Evolutionary conservation across 257 asterid genomes (phyloP).

Genomic region (Solanum dulcamara): DNA sequence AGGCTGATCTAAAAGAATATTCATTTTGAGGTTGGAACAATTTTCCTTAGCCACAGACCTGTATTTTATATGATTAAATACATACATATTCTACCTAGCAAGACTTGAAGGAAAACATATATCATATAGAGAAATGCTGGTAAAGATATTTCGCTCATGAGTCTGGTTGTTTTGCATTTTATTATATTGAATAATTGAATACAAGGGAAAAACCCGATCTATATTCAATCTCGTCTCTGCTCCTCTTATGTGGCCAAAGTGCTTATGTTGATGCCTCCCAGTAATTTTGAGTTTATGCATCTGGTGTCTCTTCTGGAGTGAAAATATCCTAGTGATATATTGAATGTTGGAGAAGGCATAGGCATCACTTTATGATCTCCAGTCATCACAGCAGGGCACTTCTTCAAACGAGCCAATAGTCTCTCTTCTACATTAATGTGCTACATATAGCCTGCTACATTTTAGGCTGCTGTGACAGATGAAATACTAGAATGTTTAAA

Average conservation of each 20-base stretch:
- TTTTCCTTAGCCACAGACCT: not conserved
- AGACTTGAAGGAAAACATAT: not conserved
- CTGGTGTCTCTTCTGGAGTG: not conserved
- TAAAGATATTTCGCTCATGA: not conserved
- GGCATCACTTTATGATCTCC: not conserved
- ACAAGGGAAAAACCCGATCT: not conserved
- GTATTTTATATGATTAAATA: not conserved
- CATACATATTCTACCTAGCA: not conserved
- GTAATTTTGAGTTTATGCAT: not conserved
- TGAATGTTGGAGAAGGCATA: not conserved
- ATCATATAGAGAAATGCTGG: not conserved
- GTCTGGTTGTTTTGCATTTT: not conserved
- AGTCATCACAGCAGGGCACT: not conserved
- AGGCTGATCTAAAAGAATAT: slow-evolving; percentile 73
- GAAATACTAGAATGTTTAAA: not conserved
- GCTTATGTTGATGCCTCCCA: not conserved
- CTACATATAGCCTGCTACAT: not conserved
- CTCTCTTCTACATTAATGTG: not conserved
- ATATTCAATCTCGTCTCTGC: not conserved
- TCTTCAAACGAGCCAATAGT: not conserved
- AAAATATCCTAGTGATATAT: not conserved
- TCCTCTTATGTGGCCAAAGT: not conserved
- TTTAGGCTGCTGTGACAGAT: not conserved
- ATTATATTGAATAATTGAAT: not conserved
- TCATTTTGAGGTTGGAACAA: slow-evolving; percentile 40